Evolutionary conservation across 73 alveolate genomes (phyloP), one percentile per base, ranked within the genome.

Genomic region (Paramecium sexaurelia): DNA sequence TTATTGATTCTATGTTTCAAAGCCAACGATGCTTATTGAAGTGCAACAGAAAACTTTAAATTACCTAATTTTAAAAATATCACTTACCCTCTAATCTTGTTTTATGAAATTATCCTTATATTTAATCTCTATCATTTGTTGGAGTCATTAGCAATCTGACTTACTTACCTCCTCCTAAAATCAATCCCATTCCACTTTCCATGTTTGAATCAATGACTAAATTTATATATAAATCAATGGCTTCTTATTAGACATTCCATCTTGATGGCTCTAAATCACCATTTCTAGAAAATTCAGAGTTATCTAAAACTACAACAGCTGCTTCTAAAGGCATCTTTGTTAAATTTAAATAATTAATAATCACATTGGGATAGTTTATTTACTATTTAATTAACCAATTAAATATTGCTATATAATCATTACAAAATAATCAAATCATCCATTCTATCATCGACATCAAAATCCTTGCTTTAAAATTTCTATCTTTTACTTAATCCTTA

Each of bases 261-360:
- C 99, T 91, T 19, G 97, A 73, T n/a, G 99, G 99, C 10, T 92
- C 86, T 89, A 89, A 96, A 75, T 98, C 99, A 6, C 99, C 99
- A 84, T 98, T 98, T 84, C 99, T 92, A 6, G 97, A 85, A 96
- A 97, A 97, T 88, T 98, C 99, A 41, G 99, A 96, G 91, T 98
- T 98, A 92, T 98, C 99, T 17, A 98, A 55, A 47, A 93, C 83
- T 19, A 93, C 73, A 24, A 93, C 89, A 24, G 95, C 84, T 22
- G 96, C 96, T 93, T 93, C 96, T 89, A 93, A 10, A 45, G 93
- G 66, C 94, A 88, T 88, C 24, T 86, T 40, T 29, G 7, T 20
- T 66, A 3, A n/a, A 61, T 61, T 61, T 61, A 61, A 61, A 61
- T 61, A 13, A 26, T n/a, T 51, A 61, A 29, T 61, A 61, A 61